A percentile compares a stretch with the other conserved stretches of the same genome.
These are phyloP conservation scores for Amanita jacksonii DNA, from an alignment of 768 basidiomycete species.

Conservation along the genomic window DNA sequence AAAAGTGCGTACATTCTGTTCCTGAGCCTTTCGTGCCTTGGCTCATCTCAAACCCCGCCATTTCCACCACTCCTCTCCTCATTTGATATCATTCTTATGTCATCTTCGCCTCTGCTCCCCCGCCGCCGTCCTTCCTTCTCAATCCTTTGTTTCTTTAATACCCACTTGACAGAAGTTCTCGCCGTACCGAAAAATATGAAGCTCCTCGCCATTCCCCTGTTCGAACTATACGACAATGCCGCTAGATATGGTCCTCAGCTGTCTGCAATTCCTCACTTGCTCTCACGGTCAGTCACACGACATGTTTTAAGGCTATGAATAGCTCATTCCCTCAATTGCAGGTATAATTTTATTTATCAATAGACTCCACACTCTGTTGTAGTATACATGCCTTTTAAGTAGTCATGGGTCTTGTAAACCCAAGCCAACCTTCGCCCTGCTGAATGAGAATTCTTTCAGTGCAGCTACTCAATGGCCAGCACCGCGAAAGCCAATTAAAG, in stretches of 20 bases:
- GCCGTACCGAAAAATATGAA: slow-evolving; percentile 99
- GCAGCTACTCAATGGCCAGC: too few species aligned
- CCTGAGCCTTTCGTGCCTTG: too few species aligned
- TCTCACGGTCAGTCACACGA: slow-evolving; percentile 54
- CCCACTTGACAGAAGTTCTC: slow-evolving; percentile 66
- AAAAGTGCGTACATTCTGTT: slow-evolving; percentile 84
- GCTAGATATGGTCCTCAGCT: slow-evolving; percentile 93
- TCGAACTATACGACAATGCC: slow-evolving; percentile 96
- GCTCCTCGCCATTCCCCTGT: slow-evolving; percentile 89
- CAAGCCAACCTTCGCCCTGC: too few species aligned
- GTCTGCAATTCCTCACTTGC: slow-evolving; percentile 85
- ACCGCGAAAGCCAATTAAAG: too few species aligned
- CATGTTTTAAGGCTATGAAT: not conserved
- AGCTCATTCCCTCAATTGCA: slow-evolving; percentile 40
- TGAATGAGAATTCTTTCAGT: too few species aligned
- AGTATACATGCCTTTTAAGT: not conserved
- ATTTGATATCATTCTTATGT: not conserved
- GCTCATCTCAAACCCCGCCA: too few species aligned
- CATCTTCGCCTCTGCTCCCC: too few species aligned
- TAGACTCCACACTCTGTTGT: slow-evolving; percentile 18
- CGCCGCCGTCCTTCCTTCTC: too few species aligned
- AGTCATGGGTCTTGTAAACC: too few species aligned
- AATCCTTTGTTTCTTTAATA: too few species aligned
- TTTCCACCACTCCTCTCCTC: not conserved
- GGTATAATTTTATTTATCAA: slow-evolving; percentile 79